Evolutionary conservation across 176 grass and related monocot species (phyloP).

Genomic region (Oryza longistaminata): DNA sequence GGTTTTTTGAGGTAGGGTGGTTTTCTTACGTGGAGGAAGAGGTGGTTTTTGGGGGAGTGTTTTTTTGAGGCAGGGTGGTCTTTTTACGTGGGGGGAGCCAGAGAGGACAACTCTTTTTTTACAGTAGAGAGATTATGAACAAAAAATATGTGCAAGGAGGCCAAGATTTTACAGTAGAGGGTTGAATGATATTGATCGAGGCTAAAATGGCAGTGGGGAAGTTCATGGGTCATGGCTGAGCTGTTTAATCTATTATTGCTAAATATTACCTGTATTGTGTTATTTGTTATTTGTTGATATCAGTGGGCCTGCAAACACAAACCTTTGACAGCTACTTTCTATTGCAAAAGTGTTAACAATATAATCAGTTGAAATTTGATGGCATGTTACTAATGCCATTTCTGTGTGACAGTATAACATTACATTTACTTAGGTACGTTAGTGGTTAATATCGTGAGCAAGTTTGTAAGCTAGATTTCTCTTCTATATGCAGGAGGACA

Average conservation of each 20-base stretch:
- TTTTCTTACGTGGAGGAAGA: too few relatives aligned
- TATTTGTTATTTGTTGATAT: not conserved
- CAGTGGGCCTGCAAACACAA: not conserved
- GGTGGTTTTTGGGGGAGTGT: too few relatives aligned
- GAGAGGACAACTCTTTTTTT: too few relatives aligned
- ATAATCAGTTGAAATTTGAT: not conserved
- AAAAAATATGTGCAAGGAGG: not conserved
- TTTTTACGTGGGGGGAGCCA: too few relatives aligned
- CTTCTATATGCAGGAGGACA: slow-evolving; percentile 59
- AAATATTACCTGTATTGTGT: not conserved
- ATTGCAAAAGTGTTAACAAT: not conserved
- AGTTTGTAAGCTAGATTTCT: slow-evolving; percentile 11
- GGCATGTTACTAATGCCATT: not conserved
- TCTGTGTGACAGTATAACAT: not conserved
- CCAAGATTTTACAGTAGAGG: not conserved
- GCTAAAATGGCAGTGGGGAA: slow-evolving; percentile 3
- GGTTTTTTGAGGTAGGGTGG: too few relatives aligned
- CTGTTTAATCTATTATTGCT: slow-evolving; percentile 2
- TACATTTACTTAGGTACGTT: not conserved
- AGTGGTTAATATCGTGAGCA: not conserved
- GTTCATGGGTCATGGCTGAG: slow-evolving; percentile 7
- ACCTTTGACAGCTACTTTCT: not conserved
- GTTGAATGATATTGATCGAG: not conserved
- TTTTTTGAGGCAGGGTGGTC: too few relatives aligned
- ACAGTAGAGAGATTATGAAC: not conserved